Evolutionary conservation across 2,329 filamentous ascomycete species (phyloP), one percentile per base, ranked within the genome.

Genomic region (Fulvia fulva): DNA sequence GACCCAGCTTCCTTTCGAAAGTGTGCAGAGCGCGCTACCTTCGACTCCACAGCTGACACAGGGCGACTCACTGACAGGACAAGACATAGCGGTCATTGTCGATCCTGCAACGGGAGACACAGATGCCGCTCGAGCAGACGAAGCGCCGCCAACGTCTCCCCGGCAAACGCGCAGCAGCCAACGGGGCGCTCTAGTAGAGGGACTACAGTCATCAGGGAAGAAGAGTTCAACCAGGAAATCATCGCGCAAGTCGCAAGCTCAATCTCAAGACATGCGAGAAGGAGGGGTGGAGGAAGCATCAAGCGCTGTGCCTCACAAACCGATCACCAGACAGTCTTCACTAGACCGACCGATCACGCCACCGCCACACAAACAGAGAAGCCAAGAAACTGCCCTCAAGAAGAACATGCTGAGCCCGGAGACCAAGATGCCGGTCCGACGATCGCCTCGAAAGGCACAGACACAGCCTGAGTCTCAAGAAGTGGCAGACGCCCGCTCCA

Each of bases 41-140:
- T 64, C 71, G 22, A 76, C 72, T 7, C 74, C 76, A 5, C 69
- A 73, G 51, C 68, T 73, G 25, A 77, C 75, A 0, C 74, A 77
- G 60, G 25, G 54, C 51, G 57, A 58, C 34, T 54, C 54, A 43
- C 21, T 55, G 21, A 16, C 50, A 3, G 55, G 57, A 6, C 51
- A 61, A 22, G 53, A 45, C 1, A 16, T 64, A 21, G n/a, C 56
- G 30, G 46, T 58, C n/a, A 53, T 56, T 1, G 37, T 51, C 2
- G 43, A 62, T n/a, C 22, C 49, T 16, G 50, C 50, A 12, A 47
- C 49, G 21, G 49, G 53, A 19, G 25, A 52, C 21, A 26, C 41
- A 12, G 28, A 47, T 12, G 16, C 47, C 8, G 11, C 5, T n/a
- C 23, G 32, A 11, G 6, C 23, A 2, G 25, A 12, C 16, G 12